Base-by-base conservation (phyloP, 352 stramenopile species). In the Pythium folliculosum region DNA sequence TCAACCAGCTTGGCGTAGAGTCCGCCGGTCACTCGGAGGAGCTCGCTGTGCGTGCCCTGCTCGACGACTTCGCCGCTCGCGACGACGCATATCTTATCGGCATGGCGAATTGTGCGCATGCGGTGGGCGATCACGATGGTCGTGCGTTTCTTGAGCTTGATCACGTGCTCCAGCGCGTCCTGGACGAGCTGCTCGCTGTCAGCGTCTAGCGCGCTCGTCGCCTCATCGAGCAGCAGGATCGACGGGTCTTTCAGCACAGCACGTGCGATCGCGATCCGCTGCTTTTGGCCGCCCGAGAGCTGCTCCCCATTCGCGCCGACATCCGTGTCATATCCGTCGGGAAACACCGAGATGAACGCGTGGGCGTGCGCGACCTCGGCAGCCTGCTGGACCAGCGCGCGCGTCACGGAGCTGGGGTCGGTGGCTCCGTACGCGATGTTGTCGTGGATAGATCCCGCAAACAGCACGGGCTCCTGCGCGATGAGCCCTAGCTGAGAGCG, bases 21-120 rank as follows among this genome's bases (percentile, higher is more conserved):
- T 0, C 67, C 56, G 8, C 68, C 61, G 0, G 69, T n/a, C 1
- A 64, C 2, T 8, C 69, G 66, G 27, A 98, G 49, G 14, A 99
- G 76, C 19, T 98, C 84, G 23, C 88, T 68, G 75, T 99, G 95
- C 5, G 84, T 98, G 21, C 96, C 97, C 38, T 89, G 76, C 69
- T 99, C 96, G 3, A 92, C 84, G 23, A 99, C 88, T 55, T 80
- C 77, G 10, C 96, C 96, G 21, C 95, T 78, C n/a, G 97, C 76
- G 51, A 99, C 76, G 7, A 99, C 96, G 45, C 94, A 89, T 63
- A 99, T 99, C 65, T 89, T 81, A 78, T 99, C 93, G 43, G 94
- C 96, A 72, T 96, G 84, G 63, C 92, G 89, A 60, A 98, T 93
- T 10, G 92, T 98, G 43, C 84, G 94, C 48, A 99, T 80, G 30